Evolutionary conservation across 305 asterid species (phyloP), one percentile per base, ranked within the genome.

Genomic region (Solanum hybrid): DNA sequence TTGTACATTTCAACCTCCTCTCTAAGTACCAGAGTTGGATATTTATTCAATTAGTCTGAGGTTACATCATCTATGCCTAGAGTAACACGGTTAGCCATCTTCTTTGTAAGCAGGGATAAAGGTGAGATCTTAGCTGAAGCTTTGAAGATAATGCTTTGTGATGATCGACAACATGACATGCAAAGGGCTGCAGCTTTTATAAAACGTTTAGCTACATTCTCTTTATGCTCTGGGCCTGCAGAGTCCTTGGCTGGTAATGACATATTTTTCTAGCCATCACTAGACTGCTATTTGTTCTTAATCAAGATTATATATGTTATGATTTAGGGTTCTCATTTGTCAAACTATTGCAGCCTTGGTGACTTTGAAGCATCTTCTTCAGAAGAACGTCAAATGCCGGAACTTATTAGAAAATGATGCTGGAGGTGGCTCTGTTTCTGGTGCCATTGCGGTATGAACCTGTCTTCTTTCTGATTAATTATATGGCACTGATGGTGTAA

Each of bases 111-210:
- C 95, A 97, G 99, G 95, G 98, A 97, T 93, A 94, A 92, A 36
- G 99, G 99, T 46, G 98, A 94, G 42, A 93, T 96, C 83, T 92
- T 97, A 87, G 97, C 98, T 26, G 99, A 96, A 94, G 99, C 99
- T 88, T 86, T 97, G 86, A 97, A 97, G 94, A 94, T 96, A 89
- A 95, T 97, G 98, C 88, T 97, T 86, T 97, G 98, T 92, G 99
- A 96, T 91, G 99, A 94, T 90, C 94, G 99, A 91, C 98, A 96
- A 20, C 98, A 96, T 75, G 99, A 97, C 93, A 96, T 96, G 98
- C 99, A 94, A 91, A 93, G 99, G 92, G 99, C 99, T 86, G 98
- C 99, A 39, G 99, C 99, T 82, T 97, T 97, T 92, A 94, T 96
- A 87, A 97, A 97, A 92, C 97, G 98, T 57, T 89, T 97, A 92